Evolutionary conservation across 768 basidiomycete genomes (phyloP).

Genomic region (Crucibulum laeve): DNA sequence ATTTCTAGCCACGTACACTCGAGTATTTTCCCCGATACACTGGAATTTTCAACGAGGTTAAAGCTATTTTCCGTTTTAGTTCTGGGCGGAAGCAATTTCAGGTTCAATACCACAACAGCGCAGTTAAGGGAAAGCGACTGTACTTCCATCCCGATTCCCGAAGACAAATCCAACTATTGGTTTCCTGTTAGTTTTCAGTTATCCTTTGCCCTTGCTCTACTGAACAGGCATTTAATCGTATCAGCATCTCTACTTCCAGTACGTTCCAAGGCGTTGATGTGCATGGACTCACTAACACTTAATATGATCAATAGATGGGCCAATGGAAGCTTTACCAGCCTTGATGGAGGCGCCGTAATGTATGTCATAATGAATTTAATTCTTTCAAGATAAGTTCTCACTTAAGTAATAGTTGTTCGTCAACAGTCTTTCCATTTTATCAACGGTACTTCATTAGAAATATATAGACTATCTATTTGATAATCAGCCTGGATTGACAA

Average conservation of each 20-base stretch:
- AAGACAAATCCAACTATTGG: slow-evolving; percentile 10
- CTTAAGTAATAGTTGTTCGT: too few species aligned
- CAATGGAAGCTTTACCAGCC: slow-evolving; percentile 17
- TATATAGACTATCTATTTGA: slow-evolving; percentile 43
- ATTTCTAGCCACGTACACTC: slow-evolving; percentile 29
- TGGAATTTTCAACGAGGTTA: too few species aligned
- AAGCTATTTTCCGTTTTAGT: slow-evolving; percentile 15
- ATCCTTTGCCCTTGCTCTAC: background rate
- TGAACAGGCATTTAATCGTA: background rate
- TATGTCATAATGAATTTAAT: slow-evolving; percentile 8
- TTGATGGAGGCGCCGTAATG: slow-evolving; percentile 22
- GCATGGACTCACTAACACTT: background rate
- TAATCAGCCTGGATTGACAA: slow-evolving; percentile 40
- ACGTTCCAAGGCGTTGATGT: background rate
- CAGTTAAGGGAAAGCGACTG: slow-evolving; percentile 32
- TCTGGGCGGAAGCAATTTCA: slow-evolving; percentile 39
- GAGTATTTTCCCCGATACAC: slow-evolving; percentile 1
- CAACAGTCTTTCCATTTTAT: background rate
- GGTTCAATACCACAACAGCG: slow-evolving; percentile 26
- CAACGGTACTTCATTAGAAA: background rate
- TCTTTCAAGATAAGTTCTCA: background rate
- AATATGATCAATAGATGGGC: slow-evolving; percentile 22
- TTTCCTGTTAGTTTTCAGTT: slow-evolving; percentile 8
- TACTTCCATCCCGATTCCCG: slow-evolving; percentile 32
- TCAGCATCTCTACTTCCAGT: slow-evolving; percentile 3